A percentile compares a stretch with the other conserved stretches of the same genome.
These are phyloP conservation scores for Misopates orontium DNA, from an alignment of 257 asterid species.

Conservation along the genomic window DNA sequence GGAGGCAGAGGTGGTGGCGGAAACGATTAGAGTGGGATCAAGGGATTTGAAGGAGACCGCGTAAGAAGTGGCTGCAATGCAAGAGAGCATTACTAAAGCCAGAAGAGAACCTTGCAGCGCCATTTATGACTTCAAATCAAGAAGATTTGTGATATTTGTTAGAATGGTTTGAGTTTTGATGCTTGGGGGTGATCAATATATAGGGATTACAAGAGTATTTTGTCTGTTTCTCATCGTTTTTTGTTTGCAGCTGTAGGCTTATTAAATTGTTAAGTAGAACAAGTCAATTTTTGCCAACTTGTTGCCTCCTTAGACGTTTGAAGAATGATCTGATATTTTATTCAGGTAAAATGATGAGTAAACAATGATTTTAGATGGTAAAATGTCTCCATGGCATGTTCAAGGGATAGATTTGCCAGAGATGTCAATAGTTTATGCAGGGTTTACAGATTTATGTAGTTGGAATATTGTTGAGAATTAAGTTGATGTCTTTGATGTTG, in stretches of 20 bases:
- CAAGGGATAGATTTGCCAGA: conserved; percentile 28
- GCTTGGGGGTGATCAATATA: not conserved
- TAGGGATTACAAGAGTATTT: not conserved
- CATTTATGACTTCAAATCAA: not conserved
- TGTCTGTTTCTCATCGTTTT: conserved; percentile 1
- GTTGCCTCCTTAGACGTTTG: not conserved
- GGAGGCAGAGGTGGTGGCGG: conserved; percentile 1
- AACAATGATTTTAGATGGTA: not conserved
- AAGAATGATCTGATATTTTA: not conserved
- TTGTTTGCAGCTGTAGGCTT: not conserved
- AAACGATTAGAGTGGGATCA: not conserved
- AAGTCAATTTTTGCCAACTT: conserved; percentile 6
- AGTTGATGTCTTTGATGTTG: conserved; percentile 11
- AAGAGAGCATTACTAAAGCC: conserved; percentile 17
- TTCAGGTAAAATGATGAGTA: conserved; percentile 4
- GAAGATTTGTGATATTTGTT: not conserved
- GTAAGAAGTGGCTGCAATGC: not conserved
- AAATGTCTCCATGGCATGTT: conserved; percentile 31
- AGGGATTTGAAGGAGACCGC: conserved; percentile 10
- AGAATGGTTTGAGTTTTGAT: not conserved
- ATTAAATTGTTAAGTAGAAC: conserved; percentile 1
- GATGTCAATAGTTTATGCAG: not conserved
- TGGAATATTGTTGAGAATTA: conserved; percentile 26
- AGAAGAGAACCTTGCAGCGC: conserved; percentile 15
- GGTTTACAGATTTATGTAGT: conserved; percentile 19